Evolutionary conservation across 371 early-diverging fungal genomes (phyloP), one percentile per base, ranked within the genome.

Genomic region (Gilbertella persicaria): DNA sequence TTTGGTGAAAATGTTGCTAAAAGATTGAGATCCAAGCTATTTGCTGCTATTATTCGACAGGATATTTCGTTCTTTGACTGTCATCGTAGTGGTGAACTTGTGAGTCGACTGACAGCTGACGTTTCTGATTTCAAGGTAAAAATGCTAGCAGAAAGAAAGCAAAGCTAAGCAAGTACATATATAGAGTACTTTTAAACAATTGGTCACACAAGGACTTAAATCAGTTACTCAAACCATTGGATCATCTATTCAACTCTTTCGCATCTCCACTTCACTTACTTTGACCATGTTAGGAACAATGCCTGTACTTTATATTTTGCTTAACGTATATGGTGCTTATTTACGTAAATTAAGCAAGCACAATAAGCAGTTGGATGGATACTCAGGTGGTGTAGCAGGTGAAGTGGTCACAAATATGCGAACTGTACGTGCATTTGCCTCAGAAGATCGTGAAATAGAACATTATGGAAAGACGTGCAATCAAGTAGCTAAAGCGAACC

Each of bases 1-100:
- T 77, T 91, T 50, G 91, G 91, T 26, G 92, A 91, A 58, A 82
- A 79, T 29, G 65, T 92, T 0, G 79, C 86, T 8, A 58, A 63
- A 45, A 73, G 91, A 7, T 59, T 91, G 47, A 74, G 84, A 9
- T 44, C 57, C 5, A 64, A 79, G 29, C 69, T 90, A 16, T 85
- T 84, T 46, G 33, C 53, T 0, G 61, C 84, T 28, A 78, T 91
- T 25, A 56, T 92, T 30, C 51, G 45, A 44, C 88, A 89, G 61
- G 90, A 90, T 53, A 79, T 90, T 60, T 70, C 75, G 8, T 88
- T 90, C 64, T 90, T 91, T 64, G 92, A 92, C 62, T 49, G 52
- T 5, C 71, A 83, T 46, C 76, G 79, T 37, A 79, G 83, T 38
- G 86, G 86, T 9, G 87, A 87, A 46, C 64, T 92, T 8, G 83